A percentile compares a stretch with the other conserved stretches of the same genome.
phyloP scores from a whole-genome alignment of 2,329 filamentous ascomycete species.

The Diaporthe citriasiana region DNA sequence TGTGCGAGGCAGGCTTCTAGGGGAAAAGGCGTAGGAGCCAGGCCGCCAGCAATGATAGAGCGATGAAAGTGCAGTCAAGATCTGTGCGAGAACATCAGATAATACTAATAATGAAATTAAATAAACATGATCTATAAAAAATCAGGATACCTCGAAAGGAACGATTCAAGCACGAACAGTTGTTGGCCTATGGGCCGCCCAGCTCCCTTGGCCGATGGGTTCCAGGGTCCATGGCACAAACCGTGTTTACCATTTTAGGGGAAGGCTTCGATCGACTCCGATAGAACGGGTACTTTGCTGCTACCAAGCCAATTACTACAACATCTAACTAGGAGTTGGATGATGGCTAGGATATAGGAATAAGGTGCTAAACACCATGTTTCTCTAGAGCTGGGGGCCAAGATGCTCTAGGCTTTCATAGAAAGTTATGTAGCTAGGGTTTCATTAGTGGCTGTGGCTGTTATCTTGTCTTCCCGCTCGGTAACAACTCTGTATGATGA shows the following conservation, averaged over 20 bases:
- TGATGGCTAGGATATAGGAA: no score
- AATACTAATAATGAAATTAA: conserved; percentile 36
- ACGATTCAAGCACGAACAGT: neutral
- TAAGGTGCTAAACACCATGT: no score
- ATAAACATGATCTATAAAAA: neutral
- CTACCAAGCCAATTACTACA: no score
- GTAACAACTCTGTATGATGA: no score
- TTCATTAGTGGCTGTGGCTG: no score
- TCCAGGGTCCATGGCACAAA: neutral
- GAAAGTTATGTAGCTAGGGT: no score
- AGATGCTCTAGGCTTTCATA: no score
- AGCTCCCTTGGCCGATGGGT: neutral
- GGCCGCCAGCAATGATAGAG: neutral
- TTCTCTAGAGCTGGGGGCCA: no score
- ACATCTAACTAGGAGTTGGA: no score
- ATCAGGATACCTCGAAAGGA: neutral
- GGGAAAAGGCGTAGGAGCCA: neutral
- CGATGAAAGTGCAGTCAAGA: neutral
- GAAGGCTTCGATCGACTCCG: neutral
- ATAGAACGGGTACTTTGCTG: neutral
- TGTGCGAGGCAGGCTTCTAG: neutral
- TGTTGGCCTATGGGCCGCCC: neutral
- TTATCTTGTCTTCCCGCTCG: no score
- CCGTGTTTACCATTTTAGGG: neutral
- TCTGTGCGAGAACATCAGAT: conserved; percentile 15